A percentile compares a stretch with the other conserved stretches of the same genome.
These are phyloP conservation scores for Vitis riparia DNA, from an alignment of 164 flowering plant species.

Conservation along the genomic window DNA sequence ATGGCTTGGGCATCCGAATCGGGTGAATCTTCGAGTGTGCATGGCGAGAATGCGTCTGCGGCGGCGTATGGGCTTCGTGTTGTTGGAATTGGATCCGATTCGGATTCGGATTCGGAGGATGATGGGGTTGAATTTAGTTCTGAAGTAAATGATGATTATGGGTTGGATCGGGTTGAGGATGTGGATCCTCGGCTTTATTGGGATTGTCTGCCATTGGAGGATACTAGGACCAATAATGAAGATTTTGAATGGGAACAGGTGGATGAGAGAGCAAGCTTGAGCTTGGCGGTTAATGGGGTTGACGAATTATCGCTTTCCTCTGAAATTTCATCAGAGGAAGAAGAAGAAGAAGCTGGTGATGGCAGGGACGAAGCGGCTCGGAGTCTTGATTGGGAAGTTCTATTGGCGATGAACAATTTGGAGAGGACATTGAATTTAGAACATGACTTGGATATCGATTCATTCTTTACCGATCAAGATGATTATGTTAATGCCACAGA, in stretches of 20 bases:
- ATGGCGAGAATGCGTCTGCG: no score
- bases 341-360: slow-evolving; percentile 9
- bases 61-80: slow-evolving; percentile 15
- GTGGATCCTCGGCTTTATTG: slow-evolving; percentile 9
- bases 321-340: slow-evolving; percentile 14
- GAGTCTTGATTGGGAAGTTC: slow-evolving; percentile 47
- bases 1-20: not conserved
- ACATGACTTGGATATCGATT: slow-evolving; percentile 17
- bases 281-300: slow-evolving; percentile 18
- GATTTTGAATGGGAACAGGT: slow-evolving; percentile 30
- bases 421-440: slow-evolving; percentile 24
- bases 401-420: slow-evolving; percentile 36
- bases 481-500: slow-evolving; percentile 31
- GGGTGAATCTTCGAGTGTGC: not conserved
- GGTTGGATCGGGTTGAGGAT: slow-evolving; percentile 9
- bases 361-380: slow-evolving; percentile 9
- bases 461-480: slow-evolving; percentile 23
- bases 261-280: slow-evolving; percentile 16
- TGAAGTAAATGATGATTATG: slow-evolving; percentile 2
- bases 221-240: slow-evolving; percentile 3
- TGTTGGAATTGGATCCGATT: slow-evolving; percentile 4
- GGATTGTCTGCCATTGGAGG: slow-evolving; percentile 20
- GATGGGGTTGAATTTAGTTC: not conserved
- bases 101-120: slow-evolving; percentile 13
- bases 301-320: slow-evolving; percentile 23